Evolutionary conservation across 1,284 basidiomycete genomes (phyloP).

Genomic region (Flammula alnicola): DNA sequence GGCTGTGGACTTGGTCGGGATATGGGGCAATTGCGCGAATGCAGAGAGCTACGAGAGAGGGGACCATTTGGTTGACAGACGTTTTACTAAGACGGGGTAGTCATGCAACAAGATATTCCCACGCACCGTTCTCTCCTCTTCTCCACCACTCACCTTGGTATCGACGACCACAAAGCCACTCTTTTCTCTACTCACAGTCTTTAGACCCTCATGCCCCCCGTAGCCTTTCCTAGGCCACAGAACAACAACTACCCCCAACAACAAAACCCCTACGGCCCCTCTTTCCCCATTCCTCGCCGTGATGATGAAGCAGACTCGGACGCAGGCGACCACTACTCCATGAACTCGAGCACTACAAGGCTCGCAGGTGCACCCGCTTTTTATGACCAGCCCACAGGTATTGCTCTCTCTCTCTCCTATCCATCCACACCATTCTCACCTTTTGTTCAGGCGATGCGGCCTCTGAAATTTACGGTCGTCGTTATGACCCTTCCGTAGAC

Average conservation of each 20-base stretch:
- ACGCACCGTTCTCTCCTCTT: conserved; percentile 20
- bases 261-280: conserved; percentile 29
- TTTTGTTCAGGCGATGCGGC: conserved; percentile 37
- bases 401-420: conserved; percentile 13
- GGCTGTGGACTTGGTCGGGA: conserved; percentile 24
- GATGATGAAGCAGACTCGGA: conserved; percentile 58
- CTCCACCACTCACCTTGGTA: conserved; percentile 17
- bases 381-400: conserved; percentile 47
- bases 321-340: conserved; percentile 55
- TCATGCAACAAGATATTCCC: conserved; percentile 7
- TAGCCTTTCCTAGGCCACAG: conserved; percentile 35
- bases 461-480: conserved; percentile 51
- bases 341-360: conserved; percentile 57
- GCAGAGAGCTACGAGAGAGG: conserved; percentile 32
- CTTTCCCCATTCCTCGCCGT: conserved; percentile 36
- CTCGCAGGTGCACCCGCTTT: conserved; percentile 54
- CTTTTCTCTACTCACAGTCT: conserved; percentile 24
- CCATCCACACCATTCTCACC: conserved; percentile 12
- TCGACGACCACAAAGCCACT: conserved; percentile 25
- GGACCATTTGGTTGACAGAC: no score
- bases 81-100: no score
- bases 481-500: conserved; percentile 57
- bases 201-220: conserved; percentile 30
- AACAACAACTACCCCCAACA: conserved; percentile 36
- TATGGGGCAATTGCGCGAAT: conserved; percentile 24